phyloP scores from a whole-genome alignment of 495 filamentous ascomycete species.

The Tuber borchii region DNA sequence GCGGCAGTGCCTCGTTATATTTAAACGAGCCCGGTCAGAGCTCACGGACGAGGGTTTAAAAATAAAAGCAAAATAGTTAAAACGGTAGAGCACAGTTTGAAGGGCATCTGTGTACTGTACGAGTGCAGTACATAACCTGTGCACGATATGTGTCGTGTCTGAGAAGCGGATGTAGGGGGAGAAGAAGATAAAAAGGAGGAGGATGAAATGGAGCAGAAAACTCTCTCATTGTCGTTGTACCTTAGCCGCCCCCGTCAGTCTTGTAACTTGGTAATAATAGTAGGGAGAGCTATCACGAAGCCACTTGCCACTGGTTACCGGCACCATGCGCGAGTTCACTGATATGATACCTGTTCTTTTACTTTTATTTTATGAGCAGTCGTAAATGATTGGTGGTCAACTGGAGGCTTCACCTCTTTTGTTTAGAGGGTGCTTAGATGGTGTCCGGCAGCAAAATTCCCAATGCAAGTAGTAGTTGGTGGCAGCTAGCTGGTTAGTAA shows the following conservation, averaged over 20 bases:
- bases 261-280: not conserved
- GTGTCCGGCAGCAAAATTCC: not conserved
- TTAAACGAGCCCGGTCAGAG: not conserved
- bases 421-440: not conserved
- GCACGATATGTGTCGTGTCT: not conserved
- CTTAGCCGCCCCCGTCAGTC: not conserved
- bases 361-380: slow-evolving; percentile 25
- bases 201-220: not conserved
- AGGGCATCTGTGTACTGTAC: not conserved
- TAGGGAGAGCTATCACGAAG: slow-evolving; percentile 15
- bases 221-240: not conserved
- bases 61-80: not conserved
- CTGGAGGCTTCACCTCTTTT: slow-evolving; percentile 3
- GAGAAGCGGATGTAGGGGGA: not conserved
- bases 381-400: slow-evolving; percentile 34
- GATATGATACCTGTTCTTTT: not conserved
- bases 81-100: not conserved
- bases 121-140: not conserved
- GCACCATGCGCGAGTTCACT: not conserved
- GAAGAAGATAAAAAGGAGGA: not conserved
- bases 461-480: not conserved
- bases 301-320: slow-evolving; percentile 16
- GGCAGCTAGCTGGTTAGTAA: not conserved
- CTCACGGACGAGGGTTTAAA: not conserved
- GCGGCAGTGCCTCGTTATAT: slow-evolving; percentile 1